Base-by-base conservation (phyloP, 768 basidiomycete genomes). In the Suillus weaverae region DNA sequence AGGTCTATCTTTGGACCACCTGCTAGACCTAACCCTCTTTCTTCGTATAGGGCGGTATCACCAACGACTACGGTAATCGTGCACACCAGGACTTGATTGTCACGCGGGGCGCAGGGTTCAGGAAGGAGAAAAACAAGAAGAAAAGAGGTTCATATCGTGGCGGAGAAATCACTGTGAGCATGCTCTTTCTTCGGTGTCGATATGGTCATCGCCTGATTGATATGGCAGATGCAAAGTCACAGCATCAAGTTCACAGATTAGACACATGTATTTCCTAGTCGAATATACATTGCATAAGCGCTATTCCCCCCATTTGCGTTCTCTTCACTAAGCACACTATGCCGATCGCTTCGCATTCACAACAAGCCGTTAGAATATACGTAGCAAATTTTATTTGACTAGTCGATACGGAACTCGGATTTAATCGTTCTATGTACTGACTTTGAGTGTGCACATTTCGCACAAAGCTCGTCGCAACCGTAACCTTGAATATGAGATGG, bases 81-180 rank as follows among this genome's bases (percentile, higher is more conserved):
- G 97, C 97, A 0, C 88, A 89, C 68, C 83, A 84, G 44, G 97
- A 99, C 76, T 80, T 99, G 66, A 90, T 97, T 67, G 92, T 95
- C 33, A 99, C 97, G 4, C 86, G 95, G 1, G 97, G 97, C 3
- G 90, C 92, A 56, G 94, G 94, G 3, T 99, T 99, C 83, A 85
- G 95, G 62, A 99, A 99, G 78, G 97, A 97, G 83, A 99, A 99
- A 80, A 98, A 97, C 81, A 99, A 99, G 86, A 99, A 99, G 81
- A 99, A 99, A 80, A 83, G 92, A 70, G 97, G 95, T 4, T 94
- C 90, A 66, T 98, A 98, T 77, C 86, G 86, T 53, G 95, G 97
- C 14, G 97, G 97, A 46, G 93, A 96, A 73, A 99, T 99, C 66
- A 97, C 95, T 56, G 94, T 96, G 68, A 74, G 85, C 76, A 6